phyloP scores from a whole-genome alignment of 2,329 filamentous ascomycete genomes.

The Sporothrix variecibatus region DNA sequence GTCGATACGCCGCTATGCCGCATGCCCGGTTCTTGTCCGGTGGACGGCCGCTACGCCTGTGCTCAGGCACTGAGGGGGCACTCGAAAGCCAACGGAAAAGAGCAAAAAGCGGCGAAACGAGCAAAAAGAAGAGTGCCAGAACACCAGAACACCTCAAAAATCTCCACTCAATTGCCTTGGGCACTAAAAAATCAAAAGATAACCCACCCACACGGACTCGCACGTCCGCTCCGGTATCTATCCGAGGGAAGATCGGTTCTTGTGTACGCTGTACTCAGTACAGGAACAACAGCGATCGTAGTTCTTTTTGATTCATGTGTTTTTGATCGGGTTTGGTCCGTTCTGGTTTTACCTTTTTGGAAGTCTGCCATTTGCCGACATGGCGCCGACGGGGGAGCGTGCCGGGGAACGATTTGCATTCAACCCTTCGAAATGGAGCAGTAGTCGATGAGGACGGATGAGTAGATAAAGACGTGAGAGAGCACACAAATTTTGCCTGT shows the following conservation, averaged over 20 bases:
- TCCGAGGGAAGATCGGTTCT: not conserved
- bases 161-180: not conserved
- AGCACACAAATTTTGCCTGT: not conserved
- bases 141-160: not conserved
- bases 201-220: not conserved
- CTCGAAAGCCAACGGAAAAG: conserved; percentile 26
- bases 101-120: conserved; percentile 23
- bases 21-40: conserved; percentile 25
- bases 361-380: conserved; percentile 3
- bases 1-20: conserved; percentile 16
- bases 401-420: not conserved
- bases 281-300: not conserved
- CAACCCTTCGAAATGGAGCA: not conserved
- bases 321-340: not conserved
- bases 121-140: not conserved
- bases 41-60: conserved; percentile 17
- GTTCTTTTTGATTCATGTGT: not conserved
- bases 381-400: conserved; percentile 2
- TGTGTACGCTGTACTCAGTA: not conserved
- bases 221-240: conserved; percentile 10
- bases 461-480: not conserved
- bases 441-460: not conserved
- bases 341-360: not conserved
- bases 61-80: not conserved
- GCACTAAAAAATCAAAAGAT: not conserved